Conservation (phyloP, 331 rosid genomes). For the Quercus tomentella region DNA sequence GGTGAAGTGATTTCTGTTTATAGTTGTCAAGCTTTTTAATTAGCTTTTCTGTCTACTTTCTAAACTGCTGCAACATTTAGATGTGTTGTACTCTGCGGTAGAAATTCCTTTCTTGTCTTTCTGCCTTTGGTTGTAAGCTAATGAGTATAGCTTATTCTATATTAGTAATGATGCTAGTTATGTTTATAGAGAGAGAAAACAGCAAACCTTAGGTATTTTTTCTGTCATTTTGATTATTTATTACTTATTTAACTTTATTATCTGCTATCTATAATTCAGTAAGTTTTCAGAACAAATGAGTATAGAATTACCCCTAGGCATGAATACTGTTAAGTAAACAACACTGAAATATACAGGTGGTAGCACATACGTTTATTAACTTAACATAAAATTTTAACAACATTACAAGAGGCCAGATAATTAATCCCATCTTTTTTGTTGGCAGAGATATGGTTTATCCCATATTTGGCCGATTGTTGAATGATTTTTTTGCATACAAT, state of each 20-base stretch:
- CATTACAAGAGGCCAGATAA: neutral
- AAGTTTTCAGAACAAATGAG: no score
- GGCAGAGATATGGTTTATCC: neutral
- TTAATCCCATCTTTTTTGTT: neutral
- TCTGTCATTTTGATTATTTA: no score
- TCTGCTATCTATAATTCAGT: no score
- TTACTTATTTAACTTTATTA: no score
- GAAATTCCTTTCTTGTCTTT: neutral
- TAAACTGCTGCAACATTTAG: neutral
- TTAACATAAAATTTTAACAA: neutral
- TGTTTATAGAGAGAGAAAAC: no score
- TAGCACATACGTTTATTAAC: neutral
- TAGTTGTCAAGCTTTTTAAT: neutral
- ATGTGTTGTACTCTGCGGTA: neutral
- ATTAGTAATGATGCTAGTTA: no score
- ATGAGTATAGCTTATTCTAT: no score
- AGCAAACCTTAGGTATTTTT: no score
- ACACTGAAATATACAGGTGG: neutral
- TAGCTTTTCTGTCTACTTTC: neutral
- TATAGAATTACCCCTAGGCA: no score
- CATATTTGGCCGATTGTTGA: neutral
- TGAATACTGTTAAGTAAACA: neutral
- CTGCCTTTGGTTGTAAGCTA: no score
- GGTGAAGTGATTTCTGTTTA: neutral
- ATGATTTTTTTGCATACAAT: neutral